Evolutionary conservation across 768 basidiomycete genomes (phyloP).

Genomic region (Termitomyces sp.): DNA sequence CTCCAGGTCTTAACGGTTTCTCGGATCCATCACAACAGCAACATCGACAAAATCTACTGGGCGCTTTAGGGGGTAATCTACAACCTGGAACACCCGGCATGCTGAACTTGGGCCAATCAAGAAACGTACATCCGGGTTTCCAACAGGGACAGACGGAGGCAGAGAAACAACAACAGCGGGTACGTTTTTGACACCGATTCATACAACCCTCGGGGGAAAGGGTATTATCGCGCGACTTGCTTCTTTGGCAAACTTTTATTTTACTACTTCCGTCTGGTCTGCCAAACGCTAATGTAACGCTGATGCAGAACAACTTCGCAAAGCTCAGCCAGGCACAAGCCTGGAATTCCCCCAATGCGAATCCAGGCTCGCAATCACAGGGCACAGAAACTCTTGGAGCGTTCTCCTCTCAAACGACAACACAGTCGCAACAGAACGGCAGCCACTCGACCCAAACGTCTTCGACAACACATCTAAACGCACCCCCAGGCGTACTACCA

Average conservation of each 20-base stretch:
- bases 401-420: constrained; percentile 16
- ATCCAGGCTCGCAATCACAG: constrained; percentile 32
- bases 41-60: constrained; percentile 51
- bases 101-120: constrained; percentile 48
- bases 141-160: constrained; percentile 57
- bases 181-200: constrained; percentile 31
- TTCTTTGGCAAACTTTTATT: constrained; percentile 4
- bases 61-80: constrained; percentile 35
- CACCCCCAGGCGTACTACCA: constrained; percentile 41
- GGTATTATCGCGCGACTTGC: constrained; percentile 7
- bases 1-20: constrained; percentile 77
- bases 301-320: constrained; percentile 48
- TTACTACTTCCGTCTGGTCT: constrained; percentile 5
- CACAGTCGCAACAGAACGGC: constrained; percentile 38
- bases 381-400: constrained; percentile 10
- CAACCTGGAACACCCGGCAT: constrained; percentile 58
- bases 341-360: constrained; percentile 56
- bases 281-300: constrained; percentile 13
- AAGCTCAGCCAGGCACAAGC: constrained; percentile 62
- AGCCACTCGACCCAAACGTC: constrained; percentile 31
- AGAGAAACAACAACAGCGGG: constrained; percentile 60
- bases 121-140: constrained; percentile 46
- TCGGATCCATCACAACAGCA: constrained; percentile 36
- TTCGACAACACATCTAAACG: constrained; percentile 43
- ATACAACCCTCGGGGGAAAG: background rate